These are phyloP conservation scores for Reticulascus tulasneorum DNA, from an alignment of 2,329 filamentous ascomycete genomes.

Conservation along the genomic window DNA sequence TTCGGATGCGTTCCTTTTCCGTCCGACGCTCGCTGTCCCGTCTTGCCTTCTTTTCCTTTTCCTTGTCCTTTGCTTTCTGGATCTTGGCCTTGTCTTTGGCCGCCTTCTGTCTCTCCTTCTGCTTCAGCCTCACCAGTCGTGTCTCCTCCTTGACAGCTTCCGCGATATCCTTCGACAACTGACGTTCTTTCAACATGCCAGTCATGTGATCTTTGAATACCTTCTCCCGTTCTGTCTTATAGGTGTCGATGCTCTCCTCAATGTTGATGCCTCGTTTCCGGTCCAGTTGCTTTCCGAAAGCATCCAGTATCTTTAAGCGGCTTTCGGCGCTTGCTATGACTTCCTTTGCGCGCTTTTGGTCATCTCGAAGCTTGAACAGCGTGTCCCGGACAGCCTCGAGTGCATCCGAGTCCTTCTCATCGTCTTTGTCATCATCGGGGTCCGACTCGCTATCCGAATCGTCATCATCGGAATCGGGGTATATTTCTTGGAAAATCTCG, in stretches of 20 bases:
- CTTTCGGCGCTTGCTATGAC: constrained; percentile 26
- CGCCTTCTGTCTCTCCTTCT: background rate
- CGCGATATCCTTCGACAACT: constrained; percentile 22
- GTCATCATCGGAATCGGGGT: constrained; percentile 41
- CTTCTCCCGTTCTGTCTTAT: constrained; percentile 37
- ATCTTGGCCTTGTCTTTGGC: constrained; percentile 16
- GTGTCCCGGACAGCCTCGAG: constrained; percentile 25
- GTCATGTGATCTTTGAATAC: constrained; percentile 36
- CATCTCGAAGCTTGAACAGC: constrained; percentile 25
- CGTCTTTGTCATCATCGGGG: constrained; percentile 19
- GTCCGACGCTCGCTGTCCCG: constrained; percentile 31
- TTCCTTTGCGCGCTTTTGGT: constrained; percentile 25
- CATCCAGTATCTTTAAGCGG: constrained; percentile 38
- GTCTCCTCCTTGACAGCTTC: constrained; percentile 27
- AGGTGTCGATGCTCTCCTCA: constrained; percentile 32
- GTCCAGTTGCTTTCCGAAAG: constrained; percentile 32
- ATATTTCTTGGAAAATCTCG: constrained; percentile 51
- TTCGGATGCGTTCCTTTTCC: constrained; percentile 40
- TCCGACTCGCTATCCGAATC: constrained; percentile 22
- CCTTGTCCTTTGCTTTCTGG: constrained; percentile 26
- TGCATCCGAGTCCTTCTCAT: constrained; percentile 7
- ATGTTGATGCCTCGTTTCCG: constrained; percentile 29
- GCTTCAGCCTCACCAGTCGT: constrained; percentile 18
- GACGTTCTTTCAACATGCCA: constrained; percentile 25
- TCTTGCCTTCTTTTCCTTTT: constrained; percentile 26